A percentile compares a stretch with the other conserved stretches of the same genome.
phyloP scores from a whole-genome alignment of 1,284 basidiomycete genomes.

The Ganoderma multipileum region DNA sequence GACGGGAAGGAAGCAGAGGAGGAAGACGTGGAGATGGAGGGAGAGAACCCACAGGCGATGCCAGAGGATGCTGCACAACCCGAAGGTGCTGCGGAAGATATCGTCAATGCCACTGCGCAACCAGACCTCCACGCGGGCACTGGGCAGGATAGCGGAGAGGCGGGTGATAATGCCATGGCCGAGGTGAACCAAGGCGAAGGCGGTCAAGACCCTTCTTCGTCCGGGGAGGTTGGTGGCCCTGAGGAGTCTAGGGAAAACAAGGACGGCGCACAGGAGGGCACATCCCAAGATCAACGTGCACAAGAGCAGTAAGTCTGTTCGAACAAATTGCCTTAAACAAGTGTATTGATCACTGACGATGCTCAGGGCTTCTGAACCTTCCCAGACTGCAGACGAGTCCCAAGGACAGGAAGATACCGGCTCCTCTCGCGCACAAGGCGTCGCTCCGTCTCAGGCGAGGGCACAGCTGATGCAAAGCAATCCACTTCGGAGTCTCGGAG shows the following conservation, averaged over 20 bases:
- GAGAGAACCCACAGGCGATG: constrained; percentile 24
- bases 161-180: constrained; percentile 25
- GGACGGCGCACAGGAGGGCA: constrained; percentile 6
- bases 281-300: constrained; percentile 14
- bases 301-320: constrained; percentile 22
- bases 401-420: constrained; percentile 42
- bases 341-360: not conserved
- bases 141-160: constrained; percentile 29
- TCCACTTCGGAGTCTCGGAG: constrained; percentile 85
- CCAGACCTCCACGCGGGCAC: constrained; percentile 47
- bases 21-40: constrained; percentile 29
- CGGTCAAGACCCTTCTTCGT: constrained; percentile 18
- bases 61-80: constrained; percentile 30
- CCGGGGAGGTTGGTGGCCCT: constrained; percentile 11
- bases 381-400: constrained; percentile 28
- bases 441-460: constrained; percentile 46
- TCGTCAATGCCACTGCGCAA: constrained; percentile 44
- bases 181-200: constrained; percentile 28
- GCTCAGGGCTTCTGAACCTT: constrained; percentile 18
- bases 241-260: constrained; percentile 20
- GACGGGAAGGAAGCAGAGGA: constrained; percentile 28
- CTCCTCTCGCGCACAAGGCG: constrained; percentile 52
- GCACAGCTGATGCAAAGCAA: constrained; percentile 54
- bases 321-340: not conserved
- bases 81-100: constrained; percentile 27